Evolutionary conservation across 352 stramenopile species (phyloP).

Genomic region (Poterioochromonas sp.): DNA sequence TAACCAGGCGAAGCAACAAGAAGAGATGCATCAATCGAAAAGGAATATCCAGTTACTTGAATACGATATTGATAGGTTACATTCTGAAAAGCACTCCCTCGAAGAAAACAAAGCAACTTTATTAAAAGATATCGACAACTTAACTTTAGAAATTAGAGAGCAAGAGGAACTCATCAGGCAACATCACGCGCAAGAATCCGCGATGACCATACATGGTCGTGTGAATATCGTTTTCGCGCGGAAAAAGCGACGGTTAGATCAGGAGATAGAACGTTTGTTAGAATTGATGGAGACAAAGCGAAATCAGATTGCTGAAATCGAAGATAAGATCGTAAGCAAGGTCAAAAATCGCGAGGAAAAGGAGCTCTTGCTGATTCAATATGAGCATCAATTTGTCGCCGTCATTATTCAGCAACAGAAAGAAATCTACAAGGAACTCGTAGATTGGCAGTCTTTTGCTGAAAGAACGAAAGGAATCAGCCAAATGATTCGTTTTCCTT

Average conservation of each 20-base stretch:
- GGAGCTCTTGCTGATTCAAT: conserved; percentile 44
- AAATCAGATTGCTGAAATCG: conserved; percentile 34
- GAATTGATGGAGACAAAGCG: conserved; percentile 41
- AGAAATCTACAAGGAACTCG: conserved; percentile 38
- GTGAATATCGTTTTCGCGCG: conserved; percentile 44
- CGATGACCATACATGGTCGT: conserved; percentile 21
- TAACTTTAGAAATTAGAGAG: conserved; percentile 34
- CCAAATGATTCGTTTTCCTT: no score
- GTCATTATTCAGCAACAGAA: conserved; percentile 46
- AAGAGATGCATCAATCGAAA: not conserved
- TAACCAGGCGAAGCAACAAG: no score
- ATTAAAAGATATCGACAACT: conserved; percentile 34
- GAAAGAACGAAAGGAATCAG: no score
- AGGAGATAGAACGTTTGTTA: conserved; percentile 44
- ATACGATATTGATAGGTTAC: conserved; percentile 39
- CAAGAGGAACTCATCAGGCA: not conserved
- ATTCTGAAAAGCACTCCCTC: conserved; percentile 39
- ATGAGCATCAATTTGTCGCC: conserved; percentile 44
- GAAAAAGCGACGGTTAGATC: conserved; percentile 45
- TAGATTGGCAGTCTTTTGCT: conserved; percentile 24
- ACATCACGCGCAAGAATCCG: not conserved
- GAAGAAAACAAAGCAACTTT: conserved; percentile 42
- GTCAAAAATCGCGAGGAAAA: conserved; percentile 36
- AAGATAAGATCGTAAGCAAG: conserved; percentile 38
- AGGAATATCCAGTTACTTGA: not conserved